phyloP scores from a whole-genome alignment of 352 stramenopile species.

The Pythium vanterpoolii region DNA sequence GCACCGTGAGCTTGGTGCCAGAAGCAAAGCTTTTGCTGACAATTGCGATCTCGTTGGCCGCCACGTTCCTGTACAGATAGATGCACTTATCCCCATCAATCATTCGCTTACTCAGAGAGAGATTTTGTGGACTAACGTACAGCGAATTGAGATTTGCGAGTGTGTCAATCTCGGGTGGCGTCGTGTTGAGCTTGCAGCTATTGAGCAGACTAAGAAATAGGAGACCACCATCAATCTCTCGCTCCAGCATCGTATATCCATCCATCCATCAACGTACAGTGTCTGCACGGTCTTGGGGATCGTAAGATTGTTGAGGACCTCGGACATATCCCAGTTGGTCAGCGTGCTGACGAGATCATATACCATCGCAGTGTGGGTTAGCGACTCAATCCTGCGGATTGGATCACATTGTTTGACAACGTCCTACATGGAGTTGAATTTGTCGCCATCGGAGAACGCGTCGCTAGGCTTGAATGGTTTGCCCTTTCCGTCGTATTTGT shows the following conservation, averaged over 20 bases:
- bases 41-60: constrained; percentile 35
- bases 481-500: constrained; percentile 54
- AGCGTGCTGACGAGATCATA: constrained; percentile 30
- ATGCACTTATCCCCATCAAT: neutral
- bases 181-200: constrained; percentile 41
- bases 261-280: constrained; percentile 33
- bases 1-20: constrained; percentile 26
- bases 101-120: neutral
- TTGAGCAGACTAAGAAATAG: constrained; percentile 32
- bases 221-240: too few species aligned
- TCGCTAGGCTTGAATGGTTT: constrained; percentile 37
- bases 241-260: neutral
- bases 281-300: constrained; percentile 46
- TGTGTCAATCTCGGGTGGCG: constrained; percentile 39
- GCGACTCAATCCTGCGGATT: neutral
- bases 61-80: constrained; percentile 36
- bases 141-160: constrained; percentile 42
- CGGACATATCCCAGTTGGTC: constrained; percentile 60
- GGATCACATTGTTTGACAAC: too few species aligned
- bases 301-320: constrained; percentile 29
- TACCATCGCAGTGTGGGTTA: neutral
- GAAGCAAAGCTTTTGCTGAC: constrained; percentile 33
- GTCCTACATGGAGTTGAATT: constrained; percentile 51
- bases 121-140: constrained; percentile 30
- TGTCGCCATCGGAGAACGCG: constrained; percentile 43